Percentiles rank a stretch among this genome's conserved stretches.
These are phyloP conservation scores for Tetrastigma voinierianum DNA, from an alignment of 164 flowering plant species.

Conservation along the genomic window DNA sequence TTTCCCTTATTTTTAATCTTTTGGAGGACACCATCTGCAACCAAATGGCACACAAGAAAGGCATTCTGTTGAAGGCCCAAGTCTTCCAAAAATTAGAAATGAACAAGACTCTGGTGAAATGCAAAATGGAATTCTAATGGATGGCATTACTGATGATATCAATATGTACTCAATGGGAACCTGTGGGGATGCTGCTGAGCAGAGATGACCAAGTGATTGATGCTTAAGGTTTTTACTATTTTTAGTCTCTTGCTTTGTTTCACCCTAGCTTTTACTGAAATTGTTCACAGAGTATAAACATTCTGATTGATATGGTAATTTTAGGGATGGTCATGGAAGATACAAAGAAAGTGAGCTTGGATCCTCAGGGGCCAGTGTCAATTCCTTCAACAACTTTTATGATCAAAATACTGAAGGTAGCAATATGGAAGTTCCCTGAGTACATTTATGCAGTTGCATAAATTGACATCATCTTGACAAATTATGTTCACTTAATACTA, in stretches of 20 bases:
- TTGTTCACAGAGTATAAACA: not conserved
- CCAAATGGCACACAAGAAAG: conserved; percentile 17
- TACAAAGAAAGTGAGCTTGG: conserved; percentile 19
- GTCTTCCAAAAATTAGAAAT: conserved; percentile 13
- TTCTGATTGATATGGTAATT: conserved; percentile 4
- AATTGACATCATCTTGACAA: not conserved
- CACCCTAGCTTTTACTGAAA: not conserved
- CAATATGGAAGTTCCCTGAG: not conserved
- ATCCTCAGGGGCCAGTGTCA: conserved; percentile 10
- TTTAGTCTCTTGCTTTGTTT: conserved; percentile 3
- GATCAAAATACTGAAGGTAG: conserved; percentile 43
- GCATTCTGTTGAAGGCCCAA: conserved; percentile 8
- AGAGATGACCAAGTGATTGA: conserved; percentile 20
- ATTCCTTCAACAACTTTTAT: conserved; percentile 14
- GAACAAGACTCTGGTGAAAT: conserved; percentile 18
- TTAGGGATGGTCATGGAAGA: conserved; percentile 9
- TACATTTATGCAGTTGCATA: not conserved
- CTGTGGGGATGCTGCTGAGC: conserved; percentile 10
- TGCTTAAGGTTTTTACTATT: conserved; percentile 34
- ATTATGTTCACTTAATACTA: not conserved
- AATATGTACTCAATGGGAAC: conserved; percentile 32
- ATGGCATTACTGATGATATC: conserved; percentile 20
- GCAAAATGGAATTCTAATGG: conserved; percentile 15
- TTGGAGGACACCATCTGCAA: conserved; percentile 32
- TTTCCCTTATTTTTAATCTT: conserved; percentile 64